Evolutionary conservation across 2,329 filamentous ascomycete genomes (phyloP).

Genomic region (Pyricularia grisea): DNA sequence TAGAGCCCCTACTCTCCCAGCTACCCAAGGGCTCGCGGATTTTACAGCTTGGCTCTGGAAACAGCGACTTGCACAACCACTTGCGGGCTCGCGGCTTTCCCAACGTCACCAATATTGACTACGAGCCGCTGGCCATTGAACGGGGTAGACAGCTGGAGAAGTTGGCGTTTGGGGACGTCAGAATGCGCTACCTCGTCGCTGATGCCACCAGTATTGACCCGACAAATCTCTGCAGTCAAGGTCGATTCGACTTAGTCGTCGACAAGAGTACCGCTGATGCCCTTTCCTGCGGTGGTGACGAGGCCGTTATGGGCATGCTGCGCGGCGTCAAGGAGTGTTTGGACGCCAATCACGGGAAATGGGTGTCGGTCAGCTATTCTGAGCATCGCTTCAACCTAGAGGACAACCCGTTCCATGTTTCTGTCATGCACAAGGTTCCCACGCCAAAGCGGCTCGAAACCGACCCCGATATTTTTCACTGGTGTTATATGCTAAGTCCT

Average conservation of each 20-base stretch:
- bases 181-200: constrained; percentile 31
- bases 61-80: constrained; percentile 38
- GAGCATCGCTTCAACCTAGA: constrained; percentile 26
- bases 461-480: constrained; percentile 37
- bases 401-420: constrained; percentile 28
- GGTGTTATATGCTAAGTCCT: constrained; percentile 33
- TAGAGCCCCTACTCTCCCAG: constrained; percentile 25
- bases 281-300: constrained; percentile 33
- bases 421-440: constrained; percentile 30
- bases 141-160: constrained; percentile 30
- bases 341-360: constrained; percentile 19
- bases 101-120: constrained; percentile 38
- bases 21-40: constrained; percentile 21
- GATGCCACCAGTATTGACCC: constrained; percentile 31
- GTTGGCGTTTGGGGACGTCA: constrained; percentile 31
- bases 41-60: constrained; percentile 38
- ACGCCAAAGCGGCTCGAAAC: constrained; percentile 27
- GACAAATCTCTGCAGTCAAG: constrained; percentile 3
- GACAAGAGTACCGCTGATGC: constrained; percentile 42
- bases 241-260: constrained; percentile 30
- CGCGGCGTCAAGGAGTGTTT: constrained; percentile 24
- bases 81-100: constrained; percentile 31
- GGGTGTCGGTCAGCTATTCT: constrained; percentile 41
- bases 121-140: constrained; percentile 35
- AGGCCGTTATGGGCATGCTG: constrained; percentile 27